Evolutionary conservation across 331 rosid genomes (phyloP).

Genomic region (Stylosanthes scabra): DNA sequence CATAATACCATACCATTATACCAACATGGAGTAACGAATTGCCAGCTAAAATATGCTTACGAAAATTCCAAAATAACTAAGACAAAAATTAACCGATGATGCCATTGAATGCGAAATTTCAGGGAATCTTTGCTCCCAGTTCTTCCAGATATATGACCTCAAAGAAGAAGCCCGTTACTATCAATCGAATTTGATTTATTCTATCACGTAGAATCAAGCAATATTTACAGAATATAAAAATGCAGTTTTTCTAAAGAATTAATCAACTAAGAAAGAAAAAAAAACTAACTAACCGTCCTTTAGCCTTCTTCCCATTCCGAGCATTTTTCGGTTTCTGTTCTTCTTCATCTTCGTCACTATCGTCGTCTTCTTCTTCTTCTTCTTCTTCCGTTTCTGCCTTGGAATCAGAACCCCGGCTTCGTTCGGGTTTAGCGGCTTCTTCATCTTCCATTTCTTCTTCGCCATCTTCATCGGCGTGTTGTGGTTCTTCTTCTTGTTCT

Average conservation of each 20-base stretch:
- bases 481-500: constrained; percentile 20
- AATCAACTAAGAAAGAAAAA: neutral
- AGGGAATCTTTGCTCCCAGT: constrained; percentile 23
- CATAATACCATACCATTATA: too few relatives aligned
- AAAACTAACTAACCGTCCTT: constrained; percentile 53
- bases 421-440: constrained; percentile 39
- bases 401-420: constrained; percentile 45
- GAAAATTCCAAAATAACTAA: constrained; percentile 5
- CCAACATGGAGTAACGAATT: constrained; percentile 1
- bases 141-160: neutral
- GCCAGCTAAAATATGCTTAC: constrained; percentile 12
- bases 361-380: constrained; percentile 29
- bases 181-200: constrained; percentile 5
- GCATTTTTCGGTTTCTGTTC: constrained; percentile 34
- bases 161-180: too few relatives aligned
- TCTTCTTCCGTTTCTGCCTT: constrained; percentile 33
- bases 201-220: constrained; percentile 13
- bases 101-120: constrained; percentile 29
- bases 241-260: neutral
- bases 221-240: constrained; percentile 7
- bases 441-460: constrained; percentile 30
- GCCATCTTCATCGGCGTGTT: constrained; percentile 25
- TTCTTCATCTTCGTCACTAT: constrained; percentile 14
- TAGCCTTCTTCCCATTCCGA: constrained; percentile 42
- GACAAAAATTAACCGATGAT: constrained; percentile 3